Base-by-base conservation (phyloP, 78 protist genomes). In the Capsaspora owczarzaki region DNA sequence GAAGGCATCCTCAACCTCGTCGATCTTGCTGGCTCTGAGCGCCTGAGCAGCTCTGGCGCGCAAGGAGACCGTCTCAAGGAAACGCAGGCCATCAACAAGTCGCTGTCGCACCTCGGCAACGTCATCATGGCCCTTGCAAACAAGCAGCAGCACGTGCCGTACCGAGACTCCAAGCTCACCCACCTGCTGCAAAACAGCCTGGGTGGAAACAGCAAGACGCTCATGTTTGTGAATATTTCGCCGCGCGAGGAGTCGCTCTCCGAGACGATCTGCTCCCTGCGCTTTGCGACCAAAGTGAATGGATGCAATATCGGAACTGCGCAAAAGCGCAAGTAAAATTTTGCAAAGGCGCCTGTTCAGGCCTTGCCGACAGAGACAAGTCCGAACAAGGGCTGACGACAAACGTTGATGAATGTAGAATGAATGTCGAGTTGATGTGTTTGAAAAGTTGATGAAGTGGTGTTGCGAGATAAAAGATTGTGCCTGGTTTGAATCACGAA, bases 21-120 rank as follows among this genome's bases (percentile, higher is more conserved):
- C 41, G 95, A 92, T 68, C 85, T 92, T 8, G 95, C 95, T 19
- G 95, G 95, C 1, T 80, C 85, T 6, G 95, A 92, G 82, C 75
- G 95, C 0, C 43, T 89, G 47, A 2, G 56, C 40, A 61, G 81
- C 76, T 61, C 82, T 0, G 81, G 76, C 1, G 22, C 82, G 19
- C 1, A 16, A 22, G 91, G 91, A 1, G 81, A 76, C 40, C 87
- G 92, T 6, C 76, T 91, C 37, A 84, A 91, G 78, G 99, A 96
- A 82, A 86, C 96, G 12, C 87, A 76, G 68, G 33, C 61, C 61
- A 96, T 96, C 87, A 96, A 96, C 87, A 81, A 81, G 69, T 85
- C 92, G 46, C 87, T 96, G 29, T 49, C 82, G 35, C 51, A 84
- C 44, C 93, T 96, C 29, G 89, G 90, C n/a, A 83, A 92, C 61